Conservation (phyloP, 441 rosid species). For the Pelargonium cotyledonis region DNA sequence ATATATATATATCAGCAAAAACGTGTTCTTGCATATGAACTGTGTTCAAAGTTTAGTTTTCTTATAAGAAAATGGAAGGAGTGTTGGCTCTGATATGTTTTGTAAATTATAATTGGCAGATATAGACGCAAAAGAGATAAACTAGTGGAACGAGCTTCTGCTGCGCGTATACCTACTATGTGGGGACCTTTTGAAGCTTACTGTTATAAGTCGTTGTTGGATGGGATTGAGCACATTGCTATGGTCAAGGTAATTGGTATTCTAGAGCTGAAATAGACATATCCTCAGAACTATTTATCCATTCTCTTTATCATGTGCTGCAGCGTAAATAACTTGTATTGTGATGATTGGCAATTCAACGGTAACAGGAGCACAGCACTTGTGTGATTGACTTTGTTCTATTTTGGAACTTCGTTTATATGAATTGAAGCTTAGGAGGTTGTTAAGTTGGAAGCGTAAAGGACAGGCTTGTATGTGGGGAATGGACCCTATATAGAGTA, state of each 20-base stretch:
- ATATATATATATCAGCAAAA: conserved; percentile 11
- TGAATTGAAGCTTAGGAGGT: neutral
- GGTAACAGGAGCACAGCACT: neutral
- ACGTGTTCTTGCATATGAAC: neutral
- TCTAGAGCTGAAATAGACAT: neutral
- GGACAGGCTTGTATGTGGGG: neutral
- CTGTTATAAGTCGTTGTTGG: conserved; percentile 52
- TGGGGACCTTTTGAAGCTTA: conserved; percentile 61
- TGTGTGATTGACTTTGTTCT: too few species aligned
- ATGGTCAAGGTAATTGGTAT: conserved; percentile 53
- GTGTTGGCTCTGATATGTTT: conserved; percentile 8
- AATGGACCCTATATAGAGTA: too few species aligned
- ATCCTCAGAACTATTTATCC: neutral
- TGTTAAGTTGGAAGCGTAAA: neutral
- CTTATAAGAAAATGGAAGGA: neutral
- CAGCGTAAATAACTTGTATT: neutral
- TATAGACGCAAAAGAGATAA: conserved; percentile 61
- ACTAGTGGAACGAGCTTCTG: conserved; percentile 46
- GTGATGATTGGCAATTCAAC: conserved; percentile 10
- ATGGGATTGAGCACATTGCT: conserved; percentile 70
- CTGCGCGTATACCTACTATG: conserved; percentile 54
- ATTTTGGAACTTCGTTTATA: too few species aligned
- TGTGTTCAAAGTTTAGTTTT: neutral
- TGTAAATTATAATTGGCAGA: conserved; percentile 22
- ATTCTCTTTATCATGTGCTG: conserved; percentile 4